Base-by-base conservation (phyloP, 106 monocot species). In the Narthecium ossifragum region DNA sequence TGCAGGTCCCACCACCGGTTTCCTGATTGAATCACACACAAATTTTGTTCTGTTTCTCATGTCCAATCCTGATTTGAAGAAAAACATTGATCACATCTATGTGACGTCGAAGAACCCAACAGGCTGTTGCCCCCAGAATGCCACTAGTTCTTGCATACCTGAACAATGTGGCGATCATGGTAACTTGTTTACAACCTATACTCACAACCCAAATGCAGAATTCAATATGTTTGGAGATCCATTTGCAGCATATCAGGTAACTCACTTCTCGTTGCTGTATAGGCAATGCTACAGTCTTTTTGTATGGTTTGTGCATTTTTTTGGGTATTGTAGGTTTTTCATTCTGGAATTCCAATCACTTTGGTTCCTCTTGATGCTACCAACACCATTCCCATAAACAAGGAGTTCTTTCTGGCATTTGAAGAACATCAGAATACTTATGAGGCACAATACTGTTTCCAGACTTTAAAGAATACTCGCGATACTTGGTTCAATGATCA, bases 201-300 rank as follows among this genome's bases (percentile, higher is more conserved):
- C 20, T 18, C 74, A 59, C 46, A 93, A 93, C 50, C 93, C 93
- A 2, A 78, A 82, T 67, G 93, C 88, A 23, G 93, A 93, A 37
- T 88, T 80, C 69, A 93, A 93, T 57, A 83, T 93, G 8, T 93
- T 85, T 65, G 68, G 53, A 41, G 93, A 93, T 70, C 93, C 93
- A 57, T 93, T 93, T 59, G 78, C 93, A 20, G 93, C 93, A 26
- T 93, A 93, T 36, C 85, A 93, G 93, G 93, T 88, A 70, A 48
- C 23, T 2, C 28, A 12, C 52, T 7, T 12, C 34, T 8, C 14
- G 11, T 3, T 33, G 27, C 4, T 30, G 30, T 13, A 53, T 13
- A 25, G 15, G n/a, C n/a, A n/a, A n/a, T n/a, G n/a, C n/a, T n/a
- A n/a, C n/a, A n/a, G n/a, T n/a, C n/a, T 28, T 53, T n/a, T n/a